phyloP scores from a whole-genome alignment of 2,329 filamentous ascomycete species.

The Aspergillus intermedius region DNA sequence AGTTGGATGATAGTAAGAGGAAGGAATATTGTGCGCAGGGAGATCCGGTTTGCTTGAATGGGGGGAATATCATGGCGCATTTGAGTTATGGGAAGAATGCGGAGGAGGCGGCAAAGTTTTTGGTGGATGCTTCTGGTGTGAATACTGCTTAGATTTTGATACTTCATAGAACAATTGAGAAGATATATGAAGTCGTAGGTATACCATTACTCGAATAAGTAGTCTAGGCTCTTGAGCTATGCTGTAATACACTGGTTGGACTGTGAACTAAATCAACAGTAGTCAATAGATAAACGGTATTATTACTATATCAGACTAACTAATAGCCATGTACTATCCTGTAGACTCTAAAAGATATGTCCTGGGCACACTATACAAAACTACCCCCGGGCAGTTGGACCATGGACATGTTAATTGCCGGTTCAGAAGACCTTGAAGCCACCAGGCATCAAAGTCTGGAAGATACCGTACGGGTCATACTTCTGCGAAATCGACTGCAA shows the following conservation, averaged over 20 bases:
- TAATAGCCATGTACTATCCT: no score
- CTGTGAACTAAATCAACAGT: not conserved
- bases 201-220: no score
- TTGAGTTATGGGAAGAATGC: conserved; percentile 34
- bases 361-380: no score
- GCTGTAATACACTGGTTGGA: not conserved
- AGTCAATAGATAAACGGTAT: no score
- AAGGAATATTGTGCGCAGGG: conserved; percentile 46
- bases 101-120: conserved; percentile 32
- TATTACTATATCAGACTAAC: no score
- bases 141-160: conserved; percentile 3
- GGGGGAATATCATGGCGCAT: conserved; percentile 38
- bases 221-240: not conserved
- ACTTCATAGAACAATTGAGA: not conserved
- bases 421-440: conserved; percentile 33
- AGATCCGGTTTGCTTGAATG: conserved; percentile 48
- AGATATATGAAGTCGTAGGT: not conserved
- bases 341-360: no score
- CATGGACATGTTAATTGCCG: not conserved
- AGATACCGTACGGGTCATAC: conserved; percentile 33
- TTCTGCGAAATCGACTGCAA: conserved; percentile 26
- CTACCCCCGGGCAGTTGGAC: no score
- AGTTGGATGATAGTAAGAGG: conserved; percentile 37
- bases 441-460: conserved; percentile 32
- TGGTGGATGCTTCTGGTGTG: conserved; percentile 20